These are phyloP conservation scores for Infundibulicybe gibba DNA, from an alignment of 768 basidiomycete species.

Conservation along the genomic window DNA sequence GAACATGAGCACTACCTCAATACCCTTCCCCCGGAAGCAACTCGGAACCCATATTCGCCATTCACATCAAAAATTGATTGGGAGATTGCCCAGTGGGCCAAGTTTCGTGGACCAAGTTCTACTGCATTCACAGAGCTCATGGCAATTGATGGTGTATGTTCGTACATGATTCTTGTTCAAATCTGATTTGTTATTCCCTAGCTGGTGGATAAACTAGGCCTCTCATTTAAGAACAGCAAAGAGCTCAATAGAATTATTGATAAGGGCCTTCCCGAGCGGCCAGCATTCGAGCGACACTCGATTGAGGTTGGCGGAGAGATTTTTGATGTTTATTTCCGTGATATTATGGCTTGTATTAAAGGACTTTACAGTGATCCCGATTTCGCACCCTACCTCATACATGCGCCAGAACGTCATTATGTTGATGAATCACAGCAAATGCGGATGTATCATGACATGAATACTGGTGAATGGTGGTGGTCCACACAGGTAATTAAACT, in stretches of 20 bases:
- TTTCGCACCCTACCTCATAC: conserved; percentile 22
- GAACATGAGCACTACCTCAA: too few relatives aligned
- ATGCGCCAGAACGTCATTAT: conserved; percentile 35
- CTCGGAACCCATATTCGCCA: conserved; percentile 15
- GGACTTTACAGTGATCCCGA: conserved; percentile 30
- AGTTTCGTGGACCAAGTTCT: conserved; percentile 21
- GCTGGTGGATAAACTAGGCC: conserved; percentile 19
- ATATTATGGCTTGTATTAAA: conserved; percentile 31
- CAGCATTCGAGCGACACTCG: conserved; percentile 18
- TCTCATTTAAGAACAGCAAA: conserved; percentile 19
- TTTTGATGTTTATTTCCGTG: conserved; percentile 25
- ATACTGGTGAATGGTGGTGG: conserved; percentile 54
- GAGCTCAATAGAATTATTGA: conserved; percentile 26
- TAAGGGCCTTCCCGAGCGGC: conserved; percentile 15
- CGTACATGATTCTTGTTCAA: not conserved
- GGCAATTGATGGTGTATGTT: conserved; percentile 20
- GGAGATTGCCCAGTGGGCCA: conserved; percentile 27
- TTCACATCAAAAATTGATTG: conserved; percentile 24
- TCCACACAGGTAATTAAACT: too few relatives aligned
- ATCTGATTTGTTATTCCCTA: conserved; percentile 4
- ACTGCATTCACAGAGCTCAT: conserved; percentile 24
- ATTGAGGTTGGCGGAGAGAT: conserved; percentile 23
- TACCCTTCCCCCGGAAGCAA: not conserved
- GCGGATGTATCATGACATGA: conserved; percentile 36
- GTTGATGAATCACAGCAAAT: conserved; percentile 16